Conservation (phyloP, 2,329 filamentous ascomycete species). For the Aspergillus clavatus region DNA sequence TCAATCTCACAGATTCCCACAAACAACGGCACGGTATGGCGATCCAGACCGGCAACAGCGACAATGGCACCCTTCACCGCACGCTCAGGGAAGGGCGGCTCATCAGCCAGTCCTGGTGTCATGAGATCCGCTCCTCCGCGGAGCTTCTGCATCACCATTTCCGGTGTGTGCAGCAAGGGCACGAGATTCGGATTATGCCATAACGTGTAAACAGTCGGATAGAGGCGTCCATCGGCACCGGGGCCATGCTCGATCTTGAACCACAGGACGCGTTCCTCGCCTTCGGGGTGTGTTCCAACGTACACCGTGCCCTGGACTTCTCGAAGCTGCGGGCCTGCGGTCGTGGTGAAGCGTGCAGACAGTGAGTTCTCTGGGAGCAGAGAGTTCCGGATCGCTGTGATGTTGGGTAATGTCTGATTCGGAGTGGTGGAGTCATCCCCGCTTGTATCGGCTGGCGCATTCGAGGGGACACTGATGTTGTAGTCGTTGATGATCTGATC, state of each 20-base stretch:
- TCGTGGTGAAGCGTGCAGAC: constrained; percentile 62
- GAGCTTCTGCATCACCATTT: constrained; percentile 56
- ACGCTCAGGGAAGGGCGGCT: constrained; percentile 57
- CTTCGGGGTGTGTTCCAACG: constrained; percentile 54
- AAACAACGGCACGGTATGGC: constrained; percentile 57
- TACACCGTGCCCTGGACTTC: constrained; percentile 61
- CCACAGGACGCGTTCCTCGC: constrained; percentile 60
- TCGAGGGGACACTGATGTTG: constrained; percentile 45
- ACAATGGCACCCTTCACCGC: constrained; percentile 59
- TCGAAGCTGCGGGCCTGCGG: constrained; percentile 56
- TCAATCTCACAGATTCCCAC: constrained; percentile 64
- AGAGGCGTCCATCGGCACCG: constrained; percentile 38
- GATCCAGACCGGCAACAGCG: constrained; percentile 57
- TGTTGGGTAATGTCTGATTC: constrained; percentile 43
- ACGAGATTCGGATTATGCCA: constrained; percentile 60
- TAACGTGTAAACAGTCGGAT: constrained; percentile 58
- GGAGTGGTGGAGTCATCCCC: no score
- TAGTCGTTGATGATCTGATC: constrained; percentile 64
- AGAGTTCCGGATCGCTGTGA: constrained; percentile 51
- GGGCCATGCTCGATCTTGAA: constrained; percentile 55
- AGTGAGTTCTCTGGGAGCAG: constrained; percentile 60
- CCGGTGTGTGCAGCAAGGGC: constrained; percentile 60
- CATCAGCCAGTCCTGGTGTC: constrained; percentile 61
- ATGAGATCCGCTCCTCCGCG: constrained; percentile 63
- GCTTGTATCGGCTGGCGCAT: constrained; percentile 38